Evolutionary conservation across 108 stramenopile species (phyloP).

Genomic region (Aurantiochytrium sp.): DNA sequence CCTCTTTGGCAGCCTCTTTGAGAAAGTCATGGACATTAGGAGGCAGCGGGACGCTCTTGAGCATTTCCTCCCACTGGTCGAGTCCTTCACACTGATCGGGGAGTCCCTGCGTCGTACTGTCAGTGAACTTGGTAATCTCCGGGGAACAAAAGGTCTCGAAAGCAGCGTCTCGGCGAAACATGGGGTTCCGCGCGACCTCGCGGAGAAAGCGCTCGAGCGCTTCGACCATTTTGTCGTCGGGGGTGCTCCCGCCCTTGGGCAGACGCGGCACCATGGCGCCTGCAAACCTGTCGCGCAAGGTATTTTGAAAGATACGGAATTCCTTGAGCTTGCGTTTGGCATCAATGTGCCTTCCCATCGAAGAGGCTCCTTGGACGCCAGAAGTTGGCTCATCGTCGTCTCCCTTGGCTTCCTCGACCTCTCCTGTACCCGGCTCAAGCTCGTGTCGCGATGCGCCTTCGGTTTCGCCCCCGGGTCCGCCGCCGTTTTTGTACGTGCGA

Average conservation of each 20-base stretch:
- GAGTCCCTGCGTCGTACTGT: neutral
- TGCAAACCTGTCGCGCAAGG: neutral
- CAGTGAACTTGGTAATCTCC: neutral
- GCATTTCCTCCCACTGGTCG: neutral
- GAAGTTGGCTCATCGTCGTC: too few relatives aligned
- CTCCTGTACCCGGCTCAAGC: too few relatives aligned
- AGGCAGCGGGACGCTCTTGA: neutral
- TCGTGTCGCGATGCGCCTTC: too few relatives aligned
- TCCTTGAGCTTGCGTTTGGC: neutral
- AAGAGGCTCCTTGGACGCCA: neutral
- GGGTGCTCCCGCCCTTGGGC: neutral
- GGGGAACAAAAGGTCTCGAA: neutral
- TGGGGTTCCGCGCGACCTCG: conserved; percentile 12
- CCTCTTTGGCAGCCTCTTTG: neutral
- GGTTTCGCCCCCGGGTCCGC: neutral
- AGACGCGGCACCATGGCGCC: neutral
- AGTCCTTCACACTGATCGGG: neutral
- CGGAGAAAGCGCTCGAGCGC: neutral
- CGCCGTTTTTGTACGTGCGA: neutral
- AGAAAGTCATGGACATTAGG: neutral
- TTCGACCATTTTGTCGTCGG: neutral
- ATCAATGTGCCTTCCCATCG: neutral
- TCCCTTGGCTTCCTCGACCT: too few relatives aligned
- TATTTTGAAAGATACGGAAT: neutral
- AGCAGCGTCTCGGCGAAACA: neutral